Percentiles rank a stretch among this genome's conserved stretches.
phyloP scores from a whole-genome alignment of 1,139 yeast species.

The Candida sp. region DNA sequence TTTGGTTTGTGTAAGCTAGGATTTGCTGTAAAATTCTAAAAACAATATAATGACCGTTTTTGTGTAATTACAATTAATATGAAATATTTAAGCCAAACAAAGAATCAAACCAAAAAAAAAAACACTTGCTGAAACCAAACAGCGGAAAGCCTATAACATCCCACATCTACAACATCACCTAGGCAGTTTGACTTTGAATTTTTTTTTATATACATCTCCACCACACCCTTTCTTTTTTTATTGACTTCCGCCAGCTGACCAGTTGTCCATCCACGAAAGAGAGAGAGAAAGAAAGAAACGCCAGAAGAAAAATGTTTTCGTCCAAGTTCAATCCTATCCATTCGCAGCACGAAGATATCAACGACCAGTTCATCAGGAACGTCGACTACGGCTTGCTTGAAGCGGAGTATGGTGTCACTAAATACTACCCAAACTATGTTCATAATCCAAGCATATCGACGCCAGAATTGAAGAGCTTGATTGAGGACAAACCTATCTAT shows the following conservation, averaged over 20 bases:
- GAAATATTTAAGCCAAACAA: constrained; percentile 3
- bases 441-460: constrained; percentile 44
- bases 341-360: neutral
- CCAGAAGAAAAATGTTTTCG: neutral
- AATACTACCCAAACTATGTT: constrained; percentile 44
- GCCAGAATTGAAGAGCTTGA: constrained; percentile 38
- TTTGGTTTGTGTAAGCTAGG: neutral
- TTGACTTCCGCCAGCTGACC: neutral
- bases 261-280: neutral
- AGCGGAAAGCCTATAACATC: too few species aligned
- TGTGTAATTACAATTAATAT: neutral
- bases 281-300: neutral
- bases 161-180: too few species aligned
- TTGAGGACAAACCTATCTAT: constrained; percentile 46
- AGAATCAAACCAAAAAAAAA: constrained; percentile 1
- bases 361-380: constrained; percentile 3
- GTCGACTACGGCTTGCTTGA: constrained; percentile 44
- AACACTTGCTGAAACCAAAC: neutral
- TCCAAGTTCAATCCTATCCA: neutral
- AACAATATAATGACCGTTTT: neutral
- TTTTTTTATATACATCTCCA: too few species aligned
- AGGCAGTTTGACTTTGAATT: too few species aligned
- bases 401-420: constrained; percentile 34
- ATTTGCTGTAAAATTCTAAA: neutral
- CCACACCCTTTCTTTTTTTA: too few species aligned